Evolutionary conservation across 2,329 filamentous ascomycete species (phyloP), one percentile per base, ranked within the genome.

Genomic region (Exophiala aquamarina): DNA sequence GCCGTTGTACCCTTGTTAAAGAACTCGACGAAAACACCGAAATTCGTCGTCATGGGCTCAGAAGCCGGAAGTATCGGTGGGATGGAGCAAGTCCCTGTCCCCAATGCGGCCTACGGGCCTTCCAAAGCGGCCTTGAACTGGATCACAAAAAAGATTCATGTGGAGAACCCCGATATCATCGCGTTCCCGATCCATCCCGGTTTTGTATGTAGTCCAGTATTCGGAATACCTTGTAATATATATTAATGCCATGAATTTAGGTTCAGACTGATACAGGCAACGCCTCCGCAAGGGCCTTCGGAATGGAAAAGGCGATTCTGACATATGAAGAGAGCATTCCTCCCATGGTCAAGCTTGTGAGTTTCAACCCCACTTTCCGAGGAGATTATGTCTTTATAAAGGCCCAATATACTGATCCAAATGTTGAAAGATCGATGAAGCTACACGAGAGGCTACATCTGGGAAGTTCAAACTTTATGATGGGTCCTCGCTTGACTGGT

Each of bases 121-220:
- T 66, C 66, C 41, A 79, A 79, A 56, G 60, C 65, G 1, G 63
- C 57, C 54, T 54, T 66, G 26, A 69, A 72, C 47, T 71, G 56
- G 41, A 56, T 70, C 40, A 59, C 63, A 4, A 53, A 59, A 18
- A 69, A 69, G 44, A 50, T 70, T 7, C 60, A 70, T 57, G 62
- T 66, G 35, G 69, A 72, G 49, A 54, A 67, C 23, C 39, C 53
- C 11, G 34, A 52, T 46, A 17, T 48, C n/a, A 42, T 41, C 15
- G 34, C 41, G 7, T 46, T 55, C 32, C 17, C 44, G 3, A 29
- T 54, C 2, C 39, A 52, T 47, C 51, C 51, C 28, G 50, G 47
- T 29, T 50, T 17, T 29, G 47, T 46, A 14, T 48, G 23, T 32
- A 14, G 49, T 44, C 21, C 3, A n/a, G 15, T 11, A 19, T 13